Evolutionary conservation across 2,329 filamentous ascomycete species (phyloP), one percentile per base, ranked within the genome.

Genomic region (Trichoderma guizhouense): DNA sequence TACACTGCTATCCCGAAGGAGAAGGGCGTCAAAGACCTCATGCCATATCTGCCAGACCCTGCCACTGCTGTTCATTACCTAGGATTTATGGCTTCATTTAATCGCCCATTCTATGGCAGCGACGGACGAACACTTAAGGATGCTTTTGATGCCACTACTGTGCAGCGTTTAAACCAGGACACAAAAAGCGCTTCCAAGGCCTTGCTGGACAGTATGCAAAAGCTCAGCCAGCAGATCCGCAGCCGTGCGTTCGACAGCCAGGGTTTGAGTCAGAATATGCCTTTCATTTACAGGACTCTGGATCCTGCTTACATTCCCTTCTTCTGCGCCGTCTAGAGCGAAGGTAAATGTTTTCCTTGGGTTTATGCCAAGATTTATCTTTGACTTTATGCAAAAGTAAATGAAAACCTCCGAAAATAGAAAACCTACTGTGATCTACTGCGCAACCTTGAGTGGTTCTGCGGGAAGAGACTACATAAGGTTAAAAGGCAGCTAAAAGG

Each of bases 201-300:
- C 2, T 51, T 51, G n/a, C 9, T 51, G 43, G n/a, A 47, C 12
- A 73, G 74, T 21, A 84, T 86, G 83, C 62, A 76, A 69, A 73
- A 57, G 4, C 79, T 85, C 55, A 85, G 84, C 75, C 68, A 76
- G 3, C 73, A 77, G 32, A 76, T 86, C 11, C 76, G 76, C n/a
- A 76, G 71, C 7, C 79, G 83, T 12, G 39, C n/a, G 0, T 86
- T 87, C 76, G 83, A 83, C 72, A 71, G 70, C 3, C 61, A 82
- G 6, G 85, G 84, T 0, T 77, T 86, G 58, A 81, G 79, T 73
- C 79, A 82, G 72, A 84, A 84, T 2, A 85, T 85, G 84, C 85
- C 85, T 7, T 86, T 85, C 73, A 60, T 86, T 1, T 86, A 76
- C 58, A 73, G 74, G 79, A 73, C 74, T n/a, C 71, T 77, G 51